Conservation (phyloP, 768 basidiomycete species). For the Pisolithus microcarpus region DNA sequence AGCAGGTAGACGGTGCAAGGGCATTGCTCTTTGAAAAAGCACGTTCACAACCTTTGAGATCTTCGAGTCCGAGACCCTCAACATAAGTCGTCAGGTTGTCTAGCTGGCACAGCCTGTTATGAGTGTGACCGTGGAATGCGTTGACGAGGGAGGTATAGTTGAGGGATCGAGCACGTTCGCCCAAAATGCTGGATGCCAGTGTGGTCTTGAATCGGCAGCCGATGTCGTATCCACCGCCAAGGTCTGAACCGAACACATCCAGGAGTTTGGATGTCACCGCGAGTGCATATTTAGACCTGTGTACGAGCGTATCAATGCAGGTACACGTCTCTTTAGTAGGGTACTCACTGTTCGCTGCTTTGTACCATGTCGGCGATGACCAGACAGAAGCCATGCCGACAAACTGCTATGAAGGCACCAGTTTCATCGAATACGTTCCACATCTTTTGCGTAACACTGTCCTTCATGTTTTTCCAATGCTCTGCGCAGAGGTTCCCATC, state of each 20-base stretch:
- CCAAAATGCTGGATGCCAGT: conserved; percentile 6
- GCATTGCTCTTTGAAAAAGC: conserved; percentile 10
- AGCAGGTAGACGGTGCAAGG: not conserved
- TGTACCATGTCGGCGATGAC: conserved; percentile 18
- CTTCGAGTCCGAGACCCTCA: conserved; percentile 12
- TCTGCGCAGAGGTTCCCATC: too few species aligned
- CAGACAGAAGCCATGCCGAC: conserved; percentile 19
- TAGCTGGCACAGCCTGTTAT: conserved; percentile 17
- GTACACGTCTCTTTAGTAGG: too few species aligned
- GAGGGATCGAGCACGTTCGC: not conserved
- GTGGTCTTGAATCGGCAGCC: conserved; percentile 16
- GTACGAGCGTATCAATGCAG: too few species aligned
- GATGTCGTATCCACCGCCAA: conserved; percentile 17
- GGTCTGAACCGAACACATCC: not conserved
- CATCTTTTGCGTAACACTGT: not conserved
- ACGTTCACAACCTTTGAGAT: conserved; percentile 14
- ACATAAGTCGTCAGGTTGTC: conserved; percentile 9
- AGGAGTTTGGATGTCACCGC: conserved; percentile 8
- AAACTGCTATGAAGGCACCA: conserved; percentile 14
- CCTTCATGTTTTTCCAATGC: too few species aligned
- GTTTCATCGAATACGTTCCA: conserved; percentile 3
- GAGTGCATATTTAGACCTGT: conserved; percentile 18
- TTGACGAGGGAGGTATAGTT: conserved; percentile 6
- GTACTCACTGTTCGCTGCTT: conserved; percentile 10
- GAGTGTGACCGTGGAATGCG: conserved; percentile 20